Percentiles rank a stretch among this genome's conserved stretches.
phyloP scores from a whole-genome alignment of 163 green algal species.

The Scenedesmus sp. region DNA sequence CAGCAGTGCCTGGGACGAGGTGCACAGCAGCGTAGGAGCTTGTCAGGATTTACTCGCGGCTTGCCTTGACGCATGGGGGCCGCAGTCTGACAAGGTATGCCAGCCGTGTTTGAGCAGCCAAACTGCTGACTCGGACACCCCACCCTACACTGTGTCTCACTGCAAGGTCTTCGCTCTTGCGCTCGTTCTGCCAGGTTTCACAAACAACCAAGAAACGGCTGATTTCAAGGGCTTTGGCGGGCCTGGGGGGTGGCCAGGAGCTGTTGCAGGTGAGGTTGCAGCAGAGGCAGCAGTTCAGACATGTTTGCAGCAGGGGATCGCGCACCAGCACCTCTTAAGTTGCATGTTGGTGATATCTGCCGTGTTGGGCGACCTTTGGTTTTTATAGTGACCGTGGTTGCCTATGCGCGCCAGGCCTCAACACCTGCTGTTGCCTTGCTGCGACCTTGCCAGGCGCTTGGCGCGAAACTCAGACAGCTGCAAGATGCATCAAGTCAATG shows the following conservation, averaged over 20 bases:
- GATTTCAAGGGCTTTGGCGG: background rate
- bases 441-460: background rate
- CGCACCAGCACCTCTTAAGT: background rate
- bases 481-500: conserved; percentile 7
- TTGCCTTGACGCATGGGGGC: background rate
- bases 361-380: background rate
- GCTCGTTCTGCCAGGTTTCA: conserved; percentile 13
- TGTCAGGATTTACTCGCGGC: conserved; percentile 8
- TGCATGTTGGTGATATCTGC: background rate
- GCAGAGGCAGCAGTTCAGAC: background rate
- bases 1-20: conserved; percentile 21
- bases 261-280: conserved; percentile 27
- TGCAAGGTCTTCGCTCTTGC: background rate
- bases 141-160: background rate
- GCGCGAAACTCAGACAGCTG: background rate
- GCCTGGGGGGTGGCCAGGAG: conserved; percentile 33
- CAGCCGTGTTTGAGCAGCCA: background rate
- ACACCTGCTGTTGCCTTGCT: background rate
- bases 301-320: background rate
- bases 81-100: background rate
- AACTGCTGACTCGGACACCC: conserved; percentile 13
- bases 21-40: background rate
- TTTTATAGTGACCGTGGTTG: background rate
- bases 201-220: conserved; percentile 30
- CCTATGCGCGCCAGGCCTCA: background rate